Base-by-base conservation (phyloP, 2,329 filamentous ascomycete species). In the Orbilia oligospora region DNA sequence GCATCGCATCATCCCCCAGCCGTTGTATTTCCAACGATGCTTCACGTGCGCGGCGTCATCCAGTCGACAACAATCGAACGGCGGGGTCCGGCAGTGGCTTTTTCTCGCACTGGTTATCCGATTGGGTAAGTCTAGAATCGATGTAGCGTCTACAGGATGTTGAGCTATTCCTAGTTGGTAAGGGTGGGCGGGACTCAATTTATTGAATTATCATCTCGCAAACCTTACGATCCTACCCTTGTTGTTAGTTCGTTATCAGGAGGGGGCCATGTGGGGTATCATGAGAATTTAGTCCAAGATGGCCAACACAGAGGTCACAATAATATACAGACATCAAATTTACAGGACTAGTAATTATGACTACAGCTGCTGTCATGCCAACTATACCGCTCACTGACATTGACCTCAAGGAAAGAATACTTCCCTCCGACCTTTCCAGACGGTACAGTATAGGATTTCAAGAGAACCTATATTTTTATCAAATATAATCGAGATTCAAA, bases 41-140 rank as follows among this genome's bases (percentile, higher is more conserved):
- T 70, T 71, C 68, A 71, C 68, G 68, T 71, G 68, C 46, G 5
- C 14, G 41, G 18, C 53, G 51, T 69, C 51, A 61, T 61, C 44
- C 38, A 55, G 12, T 55, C 27, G 41, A 58, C 65, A 18, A 48
- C 33, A 64, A 14, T 49, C 18, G n/a, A 51, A 55, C 56, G 68
- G 68, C 55, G 56, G 68, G 65, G 55, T 63, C 68, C 68, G 68
- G 68, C 56, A 61, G 56, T 38, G 68, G 68, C 68, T 64, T 71
- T 53, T 61, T 63, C 67, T 71, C 67, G 16, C 8, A 38, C 48
- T 51, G 41, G 33, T 44, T 63, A 44, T 71, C 67, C 41, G 18
- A 58, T 71, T 63, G 27, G 68, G 56, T 38, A 64, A 64, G 30
- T 22, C 44, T 53, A 9, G 18, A 22, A 46, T 63, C 22, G 24